These are phyloP conservation scores for Linanthus parryae DNA, from an alignment of 148 eudicot species.

Conservation along the genomic window DNA sequence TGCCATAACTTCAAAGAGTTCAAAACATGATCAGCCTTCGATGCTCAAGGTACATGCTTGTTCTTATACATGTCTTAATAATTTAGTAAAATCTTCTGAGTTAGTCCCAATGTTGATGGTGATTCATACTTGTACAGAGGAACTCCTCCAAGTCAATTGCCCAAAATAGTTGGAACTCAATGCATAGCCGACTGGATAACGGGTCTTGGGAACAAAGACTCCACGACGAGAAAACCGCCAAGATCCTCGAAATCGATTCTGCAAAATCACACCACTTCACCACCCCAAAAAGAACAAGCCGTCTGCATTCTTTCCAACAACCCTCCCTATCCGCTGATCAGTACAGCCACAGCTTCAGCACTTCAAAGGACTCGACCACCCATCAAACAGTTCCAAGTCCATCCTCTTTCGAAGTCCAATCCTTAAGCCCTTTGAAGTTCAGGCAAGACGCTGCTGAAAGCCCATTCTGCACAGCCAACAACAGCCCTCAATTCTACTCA, in stretches of 20 bases:
- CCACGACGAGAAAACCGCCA: conserved; percentile 41
- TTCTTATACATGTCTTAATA: background rate
- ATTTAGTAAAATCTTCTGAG: conserved; percentile 3
- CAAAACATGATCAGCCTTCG: conserved; percentile 30
- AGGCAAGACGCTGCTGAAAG: conserved; percentile 32
- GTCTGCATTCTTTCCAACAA: conserved; percentile 37
- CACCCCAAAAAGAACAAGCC: conserved; percentile 33
- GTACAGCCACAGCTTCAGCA: conserved; percentile 42
- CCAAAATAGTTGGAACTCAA: conserved; percentile 21
- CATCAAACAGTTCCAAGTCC: conserved; percentile 45
- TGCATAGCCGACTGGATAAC: conserved; percentile 29
- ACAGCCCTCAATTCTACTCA: conserved; percentile 29
- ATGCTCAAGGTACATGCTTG: conserved; percentile 36
- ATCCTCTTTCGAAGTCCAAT: conserved; percentile 50
- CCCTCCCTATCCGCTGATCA: conserved; percentile 40
- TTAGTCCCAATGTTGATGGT: too few species aligned
- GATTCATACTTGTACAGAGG: too few species aligned
- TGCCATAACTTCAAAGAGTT: conserved; percentile 28
- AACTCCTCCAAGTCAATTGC: conserved; percentile 39
- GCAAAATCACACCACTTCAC: conserved; percentile 34
- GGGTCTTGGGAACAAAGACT: conserved; percentile 19
- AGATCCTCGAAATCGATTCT: conserved; percentile 57
- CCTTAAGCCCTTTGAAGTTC: conserved; percentile 31
- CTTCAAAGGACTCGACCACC: conserved; percentile 56
- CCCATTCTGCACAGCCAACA: conserved; percentile 45